Evolutionary conservation across 1,284 basidiomycete species (phyloP).

Genomic region (Phaffia rhodozyma): DNA sequence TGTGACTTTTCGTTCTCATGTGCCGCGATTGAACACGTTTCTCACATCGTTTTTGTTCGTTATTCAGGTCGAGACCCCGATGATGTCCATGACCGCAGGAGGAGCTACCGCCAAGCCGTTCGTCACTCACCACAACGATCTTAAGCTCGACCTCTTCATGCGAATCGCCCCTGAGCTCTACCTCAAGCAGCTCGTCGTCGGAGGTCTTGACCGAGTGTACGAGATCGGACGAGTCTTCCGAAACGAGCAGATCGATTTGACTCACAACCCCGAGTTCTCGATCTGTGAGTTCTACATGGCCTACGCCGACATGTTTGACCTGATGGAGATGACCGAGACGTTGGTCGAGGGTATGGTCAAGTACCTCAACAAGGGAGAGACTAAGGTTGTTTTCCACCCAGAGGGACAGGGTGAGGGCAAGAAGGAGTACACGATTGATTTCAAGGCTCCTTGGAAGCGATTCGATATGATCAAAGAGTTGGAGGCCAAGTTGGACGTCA

Average conservation of each 20-base stretch:
- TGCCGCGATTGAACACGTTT: background rate
- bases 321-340: conserved; percentile 94
- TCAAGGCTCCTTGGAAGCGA: conserved; percentile 93
- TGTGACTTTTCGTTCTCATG: background rate
- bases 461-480: conserved; percentile 97
- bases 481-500: conserved; percentile 84
- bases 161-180: conserved; percentile 96
- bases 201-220: conserved; percentile 93
- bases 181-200: conserved; percentile 95
- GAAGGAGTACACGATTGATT: conserved; percentile 68
- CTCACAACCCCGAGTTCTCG: conserved; percentile 93
- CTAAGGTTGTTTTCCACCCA: conserved; percentile 79
- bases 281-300: conserved; percentile 99
- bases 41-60: background rate
- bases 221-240: conserved; percentile 97
- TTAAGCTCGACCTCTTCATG: conserved; percentile 94
- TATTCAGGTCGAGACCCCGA: conserved; percentile 77
- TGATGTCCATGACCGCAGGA: conserved; percentile 94
- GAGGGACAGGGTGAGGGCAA: conserved; percentile 67
- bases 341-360: conserved; percentile 88
- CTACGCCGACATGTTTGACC: conserved; percentile 97
- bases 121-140: conserved; percentile 96
- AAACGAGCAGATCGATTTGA: conserved; percentile 97
- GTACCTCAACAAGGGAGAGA: conserved; percentile 67
- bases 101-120: conserved; percentile 98